A percentile compares a stretch with the other conserved stretches of the same genome.
Evolutionary conservation across 129 eudicot genomes (phyloP).

Genomic region (Chrysanthemum seticuspe): DNA sequence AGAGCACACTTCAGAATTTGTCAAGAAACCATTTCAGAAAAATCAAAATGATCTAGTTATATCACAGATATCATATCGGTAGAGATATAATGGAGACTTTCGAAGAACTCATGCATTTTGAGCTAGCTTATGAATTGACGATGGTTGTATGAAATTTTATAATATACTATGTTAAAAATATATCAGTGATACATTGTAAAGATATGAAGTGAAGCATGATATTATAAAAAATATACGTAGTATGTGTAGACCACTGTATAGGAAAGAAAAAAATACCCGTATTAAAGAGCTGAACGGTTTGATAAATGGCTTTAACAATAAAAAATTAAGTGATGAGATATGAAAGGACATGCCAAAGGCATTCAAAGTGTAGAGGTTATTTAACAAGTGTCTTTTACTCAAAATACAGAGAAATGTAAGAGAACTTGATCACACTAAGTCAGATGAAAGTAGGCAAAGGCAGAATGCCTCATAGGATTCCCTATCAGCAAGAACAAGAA

Average conservation of each 20-base stretch:
- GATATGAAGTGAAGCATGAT: not conserved
- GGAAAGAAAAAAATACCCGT: too few relatives aligned
- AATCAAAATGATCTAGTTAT: not conserved
- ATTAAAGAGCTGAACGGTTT: not conserved
- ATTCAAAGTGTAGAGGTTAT: too few relatives aligned
- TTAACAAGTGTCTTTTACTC: too few relatives aligned
- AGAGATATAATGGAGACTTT: not conserved
- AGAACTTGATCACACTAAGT: not conserved
- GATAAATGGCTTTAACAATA: not conserved
- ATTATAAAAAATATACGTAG: too few relatives aligned
- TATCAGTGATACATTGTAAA: not conserved
- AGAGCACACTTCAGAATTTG: not conserved
- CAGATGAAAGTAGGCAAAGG: too few relatives aligned
- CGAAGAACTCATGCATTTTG: not conserved
- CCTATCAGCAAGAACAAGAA: not conserved
- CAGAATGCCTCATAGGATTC: too few relatives aligned
- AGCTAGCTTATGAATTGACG: too few relatives aligned
- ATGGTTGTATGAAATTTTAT: too few relatives aligned
- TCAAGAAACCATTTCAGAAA: not conserved
- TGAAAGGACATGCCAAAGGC: too few relatives aligned
- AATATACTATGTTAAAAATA: not conserved
- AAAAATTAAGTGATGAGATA: not conserved
- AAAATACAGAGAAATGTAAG: too few relatives aligned
- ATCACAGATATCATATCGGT: not conserved
- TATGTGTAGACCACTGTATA: too few relatives aligned